phyloP scores from a whole-genome alignment of 202 grass and related monocot species.

The Hordeum pubiflorum region DNA sequence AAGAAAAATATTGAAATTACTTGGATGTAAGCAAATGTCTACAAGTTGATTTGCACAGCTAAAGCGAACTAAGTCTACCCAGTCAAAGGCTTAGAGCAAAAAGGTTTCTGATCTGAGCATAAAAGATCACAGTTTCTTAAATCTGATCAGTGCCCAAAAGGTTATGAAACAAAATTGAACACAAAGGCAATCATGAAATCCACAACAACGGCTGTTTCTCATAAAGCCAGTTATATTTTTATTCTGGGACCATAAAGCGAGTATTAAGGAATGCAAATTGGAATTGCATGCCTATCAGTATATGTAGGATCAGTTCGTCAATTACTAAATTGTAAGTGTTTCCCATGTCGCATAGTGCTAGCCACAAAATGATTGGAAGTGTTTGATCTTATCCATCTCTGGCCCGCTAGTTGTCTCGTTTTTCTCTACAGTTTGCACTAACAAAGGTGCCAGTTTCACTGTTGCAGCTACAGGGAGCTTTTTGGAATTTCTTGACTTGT shows the following conservation, averaged over 20 bases:
- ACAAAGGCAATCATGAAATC: neutral
- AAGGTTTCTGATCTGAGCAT: neutral
- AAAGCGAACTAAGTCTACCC: constrained; percentile 3
- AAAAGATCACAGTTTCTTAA: neutral
- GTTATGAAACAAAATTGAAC: neutral
- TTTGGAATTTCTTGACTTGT: neutral
- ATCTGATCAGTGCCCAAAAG: constrained; percentile 5
- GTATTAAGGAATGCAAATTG: neutral
- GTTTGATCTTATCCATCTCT: too few species aligned
- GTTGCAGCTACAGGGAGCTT: neutral
- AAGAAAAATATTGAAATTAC: constrained; percentile 12
- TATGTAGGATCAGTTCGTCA: neutral
- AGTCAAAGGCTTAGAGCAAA: neutral
- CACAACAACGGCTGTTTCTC: neutral
- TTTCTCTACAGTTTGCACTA: neutral
- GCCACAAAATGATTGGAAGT: neutral
- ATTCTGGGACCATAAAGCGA: neutral
- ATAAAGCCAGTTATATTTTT: neutral
- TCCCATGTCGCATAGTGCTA: neutral
- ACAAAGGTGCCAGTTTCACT: neutral
- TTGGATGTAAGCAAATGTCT: constrained; percentile 14
- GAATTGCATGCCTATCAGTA: neutral
- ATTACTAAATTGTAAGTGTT: neutral
- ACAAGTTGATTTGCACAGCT: neutral
- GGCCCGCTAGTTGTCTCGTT: neutral